Evolutionary conservation across 495 filamentous ascomycete species (phyloP).

Genomic region (Tuber magnatum): DNA sequence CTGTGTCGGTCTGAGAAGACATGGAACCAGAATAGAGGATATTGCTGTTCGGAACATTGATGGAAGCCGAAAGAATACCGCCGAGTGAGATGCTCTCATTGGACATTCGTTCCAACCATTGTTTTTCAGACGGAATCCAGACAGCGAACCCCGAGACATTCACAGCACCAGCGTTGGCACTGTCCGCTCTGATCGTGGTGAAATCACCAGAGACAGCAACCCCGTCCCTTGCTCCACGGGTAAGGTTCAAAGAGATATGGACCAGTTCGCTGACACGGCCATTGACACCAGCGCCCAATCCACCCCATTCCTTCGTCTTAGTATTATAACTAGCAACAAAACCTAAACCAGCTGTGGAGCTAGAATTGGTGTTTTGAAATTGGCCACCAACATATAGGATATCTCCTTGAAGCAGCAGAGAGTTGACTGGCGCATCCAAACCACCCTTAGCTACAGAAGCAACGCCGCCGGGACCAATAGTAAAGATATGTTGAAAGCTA

Average conservation of each 20-base stretch:
- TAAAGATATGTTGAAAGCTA: conserved; percentile 60
- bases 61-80: conserved; percentile 63
- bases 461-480: conserved; percentile 57
- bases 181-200: conserved; percentile 59
- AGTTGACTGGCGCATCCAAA: conserved; percentile 68
- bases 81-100: conserved; percentile 56
- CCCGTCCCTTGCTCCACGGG: conserved; percentile 59
- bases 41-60: conserved; percentile 54
- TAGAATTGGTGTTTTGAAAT: conserved; percentile 68
- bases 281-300: conserved; percentile 81
- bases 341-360: conserved; percentile 54
- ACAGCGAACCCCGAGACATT: conserved; percentile 70
- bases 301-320: conserved; percentile 59
- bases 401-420: conserved; percentile 59
- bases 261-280: conserved; percentile 68
- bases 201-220: conserved; percentile 80
- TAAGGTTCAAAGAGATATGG: conserved; percentile 72
- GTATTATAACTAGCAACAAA: conserved; percentile 72
- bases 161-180: conserved; percentile 50
- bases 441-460: conserved; percentile 60
- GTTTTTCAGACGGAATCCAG: conserved; percentile 83
- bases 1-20: conserved; percentile 59
- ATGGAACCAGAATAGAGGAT: conserved; percentile 73
- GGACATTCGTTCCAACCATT: conserved; percentile 82
- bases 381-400: conserved; percentile 74